Conservation (phyloP, 2,329 filamentous ascomycete genomes). For the Aspergillus novoparasiticus region DNA sequence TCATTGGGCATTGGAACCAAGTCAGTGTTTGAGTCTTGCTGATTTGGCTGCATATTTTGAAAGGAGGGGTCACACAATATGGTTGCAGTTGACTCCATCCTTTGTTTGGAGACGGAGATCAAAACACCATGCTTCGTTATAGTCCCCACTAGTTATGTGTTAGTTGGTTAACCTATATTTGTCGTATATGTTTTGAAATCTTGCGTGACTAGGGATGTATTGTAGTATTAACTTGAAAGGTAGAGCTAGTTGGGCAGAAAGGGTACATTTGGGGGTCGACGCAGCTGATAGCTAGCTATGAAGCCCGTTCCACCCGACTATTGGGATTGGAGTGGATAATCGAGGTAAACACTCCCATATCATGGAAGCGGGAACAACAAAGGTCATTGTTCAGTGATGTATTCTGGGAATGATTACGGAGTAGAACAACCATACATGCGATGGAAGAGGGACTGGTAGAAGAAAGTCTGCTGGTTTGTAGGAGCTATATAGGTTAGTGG, state of each 20-base stretch:
- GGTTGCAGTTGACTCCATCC: background rate
- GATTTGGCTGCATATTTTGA: background rate
- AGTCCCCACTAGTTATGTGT: background rate
- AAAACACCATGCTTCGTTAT: background rate
- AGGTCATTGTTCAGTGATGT: background rate
- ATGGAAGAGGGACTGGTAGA: background rate
- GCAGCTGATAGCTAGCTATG: background rate
- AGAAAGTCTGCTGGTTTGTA: background rate
- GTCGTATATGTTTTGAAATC: no score
- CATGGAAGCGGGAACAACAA: background rate
- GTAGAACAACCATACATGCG: no score
- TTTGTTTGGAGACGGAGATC: background rate
- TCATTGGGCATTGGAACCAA: background rate
- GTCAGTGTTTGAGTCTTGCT: background rate
- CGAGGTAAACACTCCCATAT: background rate
- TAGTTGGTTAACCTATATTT: background rate
- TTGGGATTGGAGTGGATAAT: background rate
- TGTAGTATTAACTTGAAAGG: background rate
- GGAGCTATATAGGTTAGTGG: no score
- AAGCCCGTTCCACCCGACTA: background rate
- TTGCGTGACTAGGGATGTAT: background rate
- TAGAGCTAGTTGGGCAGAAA: background rate
- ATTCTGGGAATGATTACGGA: background rate
- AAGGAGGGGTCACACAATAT: constrained; percentile 1
- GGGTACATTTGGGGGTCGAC: background rate